Base-by-base conservation (phyloP, 768 basidiomycete genomes). In the Lactarius sanguifluus region DNA sequence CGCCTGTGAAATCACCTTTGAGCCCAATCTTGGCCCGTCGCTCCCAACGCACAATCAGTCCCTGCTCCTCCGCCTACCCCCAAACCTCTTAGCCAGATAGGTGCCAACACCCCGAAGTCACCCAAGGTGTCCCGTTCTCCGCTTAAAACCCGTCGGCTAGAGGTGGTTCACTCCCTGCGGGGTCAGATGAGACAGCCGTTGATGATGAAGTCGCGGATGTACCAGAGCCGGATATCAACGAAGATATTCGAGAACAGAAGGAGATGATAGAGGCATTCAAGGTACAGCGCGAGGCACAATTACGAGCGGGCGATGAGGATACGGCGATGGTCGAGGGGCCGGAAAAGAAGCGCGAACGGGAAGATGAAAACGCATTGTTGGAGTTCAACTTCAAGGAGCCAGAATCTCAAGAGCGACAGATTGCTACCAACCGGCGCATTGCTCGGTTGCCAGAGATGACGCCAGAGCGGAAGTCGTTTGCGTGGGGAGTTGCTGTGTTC, bases 401-500 rank as follows among this genome's bases (percentile, higher is more conserved):
- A 9, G 79, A 89, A 75, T 72, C 77, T 1, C 84, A 81, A 56
- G 83, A 88, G 69, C 81, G 85, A 54, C 78, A 77, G 56, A 81
- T 90, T 60, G 82, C 79, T 23, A 82, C 86, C 36, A 94, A 94
- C 74, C 83, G 82, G 57, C 83, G 92, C 56, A 80, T 87, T 59
- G 77, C 81, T 36, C 75, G 84, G 66, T 83, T 84, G 75, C 73
- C 59, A 16, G 67, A 80, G 57, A 73, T 88, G 69, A 83, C 87
- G 70, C 87, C 92, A 13, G 83, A 85, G 72, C 83, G 85, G 71
- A 91, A 89, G 77, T 86, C 87, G 41, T 80, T 89, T 62, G 91
- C 89, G 2, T 95, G 92, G 92, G 93, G 93, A 43, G 80, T 90
- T 23, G 82, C 90, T 43, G 89, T 90, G 23, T 96, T 96, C 76